Evolutionary conservation across 495 filamentous ascomycete species (phyloP), one percentile per base, ranked within the genome.

Genomic region (Penicillium cosmopolitanum): DNA sequence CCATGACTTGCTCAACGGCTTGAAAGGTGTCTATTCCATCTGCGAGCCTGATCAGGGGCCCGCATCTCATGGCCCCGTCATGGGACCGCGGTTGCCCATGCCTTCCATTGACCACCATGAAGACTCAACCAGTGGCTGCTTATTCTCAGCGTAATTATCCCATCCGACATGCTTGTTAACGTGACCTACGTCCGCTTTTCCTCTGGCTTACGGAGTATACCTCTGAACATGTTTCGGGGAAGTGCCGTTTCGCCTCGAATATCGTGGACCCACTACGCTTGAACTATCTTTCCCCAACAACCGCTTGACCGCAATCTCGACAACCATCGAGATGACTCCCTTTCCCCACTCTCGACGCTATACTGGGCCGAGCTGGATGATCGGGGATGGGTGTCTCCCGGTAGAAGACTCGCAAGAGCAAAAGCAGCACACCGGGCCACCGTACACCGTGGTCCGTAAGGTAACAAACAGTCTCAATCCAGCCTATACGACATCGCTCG

Each of bases 301-400:
- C 59, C 51, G 47, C 61, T 65, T 69, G 67, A 69, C 67, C 67
- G 67, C 65, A 69, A 69, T 46, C 55, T 65, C 54, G 57, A 58
- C 51, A 19, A 19, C 13, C 8, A 44, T 18, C 42, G n/a, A 44
- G 1, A 51, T 31, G 51, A 34, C 13, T 44, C 18, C 35, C n/a
- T 40, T 47, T 11, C 46, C 57, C 62, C 62, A 18, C 35, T 19
- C 28, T 23, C 35, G 21, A 44, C 56, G 53, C 50, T 52, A 56
- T 35, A 56, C 23, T 44, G 11, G 28, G 12, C 15, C 4, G 7
- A 15, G 16, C 19, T 23, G 46, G 19, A 28, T 28, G 46, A 28
- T 44, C 42, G 2, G 4, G 42, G 42, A 44, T 13, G 16, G 8
- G 16, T 44, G 15, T 5, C 42, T 18, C 16, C 36, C 36, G 36